Conservation (phyloP, 2,329 filamentous ascomycete species). For the Beauveria sp. region DNA sequence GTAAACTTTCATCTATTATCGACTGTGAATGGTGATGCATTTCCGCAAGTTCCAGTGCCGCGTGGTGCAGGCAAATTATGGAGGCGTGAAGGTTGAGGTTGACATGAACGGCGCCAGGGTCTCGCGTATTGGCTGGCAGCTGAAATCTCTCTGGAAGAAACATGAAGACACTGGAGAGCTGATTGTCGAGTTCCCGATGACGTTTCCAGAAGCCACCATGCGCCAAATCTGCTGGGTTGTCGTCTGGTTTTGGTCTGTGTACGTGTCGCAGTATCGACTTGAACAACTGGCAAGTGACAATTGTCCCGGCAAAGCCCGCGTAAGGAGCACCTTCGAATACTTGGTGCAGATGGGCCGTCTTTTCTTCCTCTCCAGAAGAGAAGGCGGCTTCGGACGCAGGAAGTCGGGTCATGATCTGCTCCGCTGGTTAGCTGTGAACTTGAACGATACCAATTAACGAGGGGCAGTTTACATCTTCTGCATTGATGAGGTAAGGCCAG, state of each 20-base stretch:
- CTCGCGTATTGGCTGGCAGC: slow-evolving; percentile 58
- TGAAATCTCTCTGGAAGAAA: slow-evolving; percentile 69
- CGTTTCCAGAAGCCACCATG: slow-evolving; percentile 79
- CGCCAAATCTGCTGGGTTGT: slow-evolving; percentile 65
- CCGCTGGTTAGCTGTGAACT: slow-evolving; percentile 7
- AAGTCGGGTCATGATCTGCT: slow-evolving; percentile 66
- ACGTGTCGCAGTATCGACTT: slow-evolving; percentile 75
- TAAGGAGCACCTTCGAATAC: slow-evolving; percentile 56
- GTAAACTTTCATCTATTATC: slow-evolving; percentile 63
- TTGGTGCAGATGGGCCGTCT: slow-evolving; percentile 55
- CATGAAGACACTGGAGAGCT: slow-evolving; percentile 69
- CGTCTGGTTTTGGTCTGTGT: slow-evolving; percentile 61
- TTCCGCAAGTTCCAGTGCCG: slow-evolving; percentile 76
- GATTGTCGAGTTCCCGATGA: slow-evolving; percentile 75
- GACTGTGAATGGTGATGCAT: slow-evolving; percentile 58
- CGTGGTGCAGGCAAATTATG: slow-evolving; percentile 82
- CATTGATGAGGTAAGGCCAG: slow-evolving; percentile 77
- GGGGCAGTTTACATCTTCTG: slow-evolving; percentile 48
- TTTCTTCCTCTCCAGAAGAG: slow-evolving; percentile 54
- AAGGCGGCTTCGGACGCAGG: slow-evolving; percentile 75
- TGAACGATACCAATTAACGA: not conserved
- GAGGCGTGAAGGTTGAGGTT: slow-evolving; percentile 88
- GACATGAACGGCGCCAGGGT: slow-evolving; percentile 69
- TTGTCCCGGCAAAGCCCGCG: slow-evolving; percentile 63
- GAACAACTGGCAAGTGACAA: slow-evolving; percentile 71